Evolutionary conservation across 179 eudicot genomes (phyloP), one percentile per base, ranked within the genome.

Genomic region (Sideroxylon spinosum): DNA sequence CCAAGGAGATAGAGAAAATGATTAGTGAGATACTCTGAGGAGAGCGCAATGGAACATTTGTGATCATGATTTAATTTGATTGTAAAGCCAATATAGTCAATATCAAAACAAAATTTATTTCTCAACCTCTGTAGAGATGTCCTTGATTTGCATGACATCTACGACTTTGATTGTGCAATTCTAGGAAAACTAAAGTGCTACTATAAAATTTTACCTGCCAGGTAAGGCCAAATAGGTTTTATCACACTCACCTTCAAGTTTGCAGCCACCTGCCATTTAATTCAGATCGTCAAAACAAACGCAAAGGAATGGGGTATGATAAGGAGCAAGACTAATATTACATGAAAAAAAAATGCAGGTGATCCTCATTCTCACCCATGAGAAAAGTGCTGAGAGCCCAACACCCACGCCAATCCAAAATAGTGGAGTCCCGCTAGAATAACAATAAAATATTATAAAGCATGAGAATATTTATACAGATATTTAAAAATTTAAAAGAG

Each of bases 341-440:
- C 3, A 17, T 65, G 17, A 68, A 74, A 68, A 74, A 11, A 32
- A 48, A 13, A 60, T 69, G 76, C 76, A 81, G 60, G 23, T 64
- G 25, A 68, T 55, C 72, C 50, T 9, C 25, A n/a, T 72, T 55
- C 83, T 80, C 59, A 88, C 90, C 92, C 91, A 87, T 76, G 98
- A 87, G 78, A 88, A 92, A 59, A 92, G 82, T 5, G 92, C 98
- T 59, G 97, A 92, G 48, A 89, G 76, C 25, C 92, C 98, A 84
- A 94, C 97, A 81, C 98, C 98, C 89, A 94, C 92, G 81, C 95
- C 98, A 85, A 94, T 87, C 98, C 97, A 92, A 80, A 94, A 92
- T 75, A 90, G 83, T 64, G 96, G 97, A 55, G 98, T 92, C 67
- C 97, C 94, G 65, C 98, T 94, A 68, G 56, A 81, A 67, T 13